Percentiles rank a stretch among this genome's conserved stretches.
These are phyloP conservation scores for Crithidia sp. DNA, from an alignment of 208 protist species.

Conservation along the genomic window DNA sequence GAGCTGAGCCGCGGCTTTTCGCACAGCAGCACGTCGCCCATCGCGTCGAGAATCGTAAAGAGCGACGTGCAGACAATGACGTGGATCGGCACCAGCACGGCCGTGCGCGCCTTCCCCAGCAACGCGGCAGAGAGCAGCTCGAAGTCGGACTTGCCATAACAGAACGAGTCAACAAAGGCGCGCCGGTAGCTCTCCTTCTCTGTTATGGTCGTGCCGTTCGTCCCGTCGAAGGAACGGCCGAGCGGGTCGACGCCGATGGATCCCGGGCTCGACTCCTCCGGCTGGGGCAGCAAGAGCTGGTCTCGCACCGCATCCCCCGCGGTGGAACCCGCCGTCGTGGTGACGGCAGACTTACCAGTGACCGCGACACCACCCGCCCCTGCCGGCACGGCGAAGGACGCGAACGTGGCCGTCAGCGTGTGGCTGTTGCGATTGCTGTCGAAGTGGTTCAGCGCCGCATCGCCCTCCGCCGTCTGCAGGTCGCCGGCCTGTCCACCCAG, in stretches of 20 bases:
- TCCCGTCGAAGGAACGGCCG: slow-evolving; percentile 13
- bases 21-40: slow-evolving; percentile 55
- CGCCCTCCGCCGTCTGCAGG: slow-evolving; percentile 2
- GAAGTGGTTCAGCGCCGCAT: slow-evolving; percentile 11
- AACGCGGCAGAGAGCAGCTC: slow-evolving; percentile 29
- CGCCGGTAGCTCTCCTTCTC: slow-evolving; percentile 37
- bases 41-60: slow-evolving; percentile 45
- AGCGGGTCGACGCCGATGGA: slow-evolving; percentile 11
- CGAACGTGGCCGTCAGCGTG: slow-evolving; percentile 14
- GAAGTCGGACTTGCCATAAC: slow-evolving; percentile 36
- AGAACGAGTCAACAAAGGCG: slow-evolving; percentile 59
- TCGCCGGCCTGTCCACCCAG: not conserved
- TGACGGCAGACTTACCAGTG: not conserved
- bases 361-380: not conserved
- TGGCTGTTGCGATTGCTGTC: slow-evolving; percentile 21
- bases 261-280: not conserved
- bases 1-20: slow-evolving; percentile 52
- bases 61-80: slow-evolving; percentile 58
- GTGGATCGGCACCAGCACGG: slow-evolving; percentile 47
- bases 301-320: not conserved
- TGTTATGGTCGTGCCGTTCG: slow-evolving; percentile 5
- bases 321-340: not conserved
- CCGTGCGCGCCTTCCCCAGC: slow-evolving; percentile 15
- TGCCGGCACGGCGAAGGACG: slow-evolving; percentile 3
- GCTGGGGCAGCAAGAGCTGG: slow-evolving; percentile 15